These are phyloP conservation scores for Trametes pubescens DNA, from an alignment of 1,284 basidiomycete genomes.

Conservation along the genomic window DNA sequence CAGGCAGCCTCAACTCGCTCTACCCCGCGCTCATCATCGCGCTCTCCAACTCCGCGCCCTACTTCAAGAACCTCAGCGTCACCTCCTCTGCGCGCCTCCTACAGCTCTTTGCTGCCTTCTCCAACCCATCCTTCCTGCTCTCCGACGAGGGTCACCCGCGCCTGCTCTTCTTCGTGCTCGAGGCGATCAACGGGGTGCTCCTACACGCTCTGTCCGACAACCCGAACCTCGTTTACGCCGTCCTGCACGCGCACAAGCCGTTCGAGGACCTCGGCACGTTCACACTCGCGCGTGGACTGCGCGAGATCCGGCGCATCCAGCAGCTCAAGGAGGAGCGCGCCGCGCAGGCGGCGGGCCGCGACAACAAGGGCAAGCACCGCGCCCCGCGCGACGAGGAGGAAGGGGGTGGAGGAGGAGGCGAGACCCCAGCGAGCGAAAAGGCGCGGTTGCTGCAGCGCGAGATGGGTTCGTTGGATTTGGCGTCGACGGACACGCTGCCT, in stretches of 20 bases:
- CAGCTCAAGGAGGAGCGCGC: conserved; percentile 74
- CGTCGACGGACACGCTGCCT: conserved; percentile 39
- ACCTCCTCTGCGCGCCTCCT: conserved; percentile 84
- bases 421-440: conserved; percentile 63
- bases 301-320: conserved; percentile 83
- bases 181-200: conserved; percentile 89
- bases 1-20: conserved; percentile 81
- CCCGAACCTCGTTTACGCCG: conserved; percentile 87
- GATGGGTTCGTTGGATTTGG: conserved; percentile 40
- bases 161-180: conserved; percentile 91
- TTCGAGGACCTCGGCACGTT: conserved; percentile 93
- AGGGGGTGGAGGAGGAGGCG: conserved; percentile 22
- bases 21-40: conserved; percentile 93
- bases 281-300: conserved; percentile 82
- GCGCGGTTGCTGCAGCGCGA: conserved; percentile 62
- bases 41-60: conserved; percentile 88
- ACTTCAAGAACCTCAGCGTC: conserved; percentile 84
- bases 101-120: conserved; percentile 90
- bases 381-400: conserved; percentile 34
- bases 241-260: conserved; percentile 81
- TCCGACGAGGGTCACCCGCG: conserved; percentile 95
- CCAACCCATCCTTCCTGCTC: conserved; percentile 87
- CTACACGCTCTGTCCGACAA: conserved; percentile 78
- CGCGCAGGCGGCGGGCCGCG: conserved; percentile 44
- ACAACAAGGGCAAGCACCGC: conserved; percentile 43